Percentiles rank a stretch among this genome's conserved stretches.
phyloP scores from a whole-genome alignment of 208 protist species.

The Wallacemonas collosoma region DNA sequence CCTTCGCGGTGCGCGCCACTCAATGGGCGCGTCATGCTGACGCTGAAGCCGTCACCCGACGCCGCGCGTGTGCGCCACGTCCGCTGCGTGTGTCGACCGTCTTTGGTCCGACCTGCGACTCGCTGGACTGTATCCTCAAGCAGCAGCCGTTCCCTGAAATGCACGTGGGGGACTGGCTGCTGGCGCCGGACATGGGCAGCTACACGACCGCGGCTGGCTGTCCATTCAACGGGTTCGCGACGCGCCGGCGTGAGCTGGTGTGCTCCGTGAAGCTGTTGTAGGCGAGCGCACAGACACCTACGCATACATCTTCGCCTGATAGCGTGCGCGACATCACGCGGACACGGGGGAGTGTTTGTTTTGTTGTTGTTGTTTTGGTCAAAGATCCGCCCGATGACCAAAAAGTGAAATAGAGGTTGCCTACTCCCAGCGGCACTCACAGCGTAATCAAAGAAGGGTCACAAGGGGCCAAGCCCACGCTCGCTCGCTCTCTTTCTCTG shows the following conservation, averaged over 20 bases:
- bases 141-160: constrained; percentile 70
- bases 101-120: constrained; percentile 90
- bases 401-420: too few relatives aligned
- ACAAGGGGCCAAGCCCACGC: too few relatives aligned
- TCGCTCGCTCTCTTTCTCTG: too few relatives aligned
- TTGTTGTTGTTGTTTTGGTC: too few relatives aligned
- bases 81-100: constrained; percentile 62
- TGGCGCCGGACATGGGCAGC: constrained; percentile 80
- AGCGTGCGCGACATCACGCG: too few relatives aligned
- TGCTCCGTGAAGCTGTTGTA: constrained; percentile 33
- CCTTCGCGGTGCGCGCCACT: constrained; percentile 17
- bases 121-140: constrained; percentile 79
- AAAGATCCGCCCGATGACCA: too few relatives aligned
- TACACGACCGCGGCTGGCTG: constrained; percentile 81
- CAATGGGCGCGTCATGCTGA: constrained; percentile 11
- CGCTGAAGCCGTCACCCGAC: constrained; percentile 20
- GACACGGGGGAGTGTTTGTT: too few relatives aligned
- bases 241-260: constrained; percentile 47
- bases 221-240: constrained; percentile 86
- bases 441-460: too few relatives aligned
- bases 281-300: neutral
- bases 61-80: constrained; percentile 21
- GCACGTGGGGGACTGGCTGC: constrained; percentile 81
- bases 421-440: too few relatives aligned
- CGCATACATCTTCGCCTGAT: too few relatives aligned